Evolutionary conservation across 2,329 filamentous ascomycete species (phyloP).

Genomic region (Thelonectria olida): DNA sequence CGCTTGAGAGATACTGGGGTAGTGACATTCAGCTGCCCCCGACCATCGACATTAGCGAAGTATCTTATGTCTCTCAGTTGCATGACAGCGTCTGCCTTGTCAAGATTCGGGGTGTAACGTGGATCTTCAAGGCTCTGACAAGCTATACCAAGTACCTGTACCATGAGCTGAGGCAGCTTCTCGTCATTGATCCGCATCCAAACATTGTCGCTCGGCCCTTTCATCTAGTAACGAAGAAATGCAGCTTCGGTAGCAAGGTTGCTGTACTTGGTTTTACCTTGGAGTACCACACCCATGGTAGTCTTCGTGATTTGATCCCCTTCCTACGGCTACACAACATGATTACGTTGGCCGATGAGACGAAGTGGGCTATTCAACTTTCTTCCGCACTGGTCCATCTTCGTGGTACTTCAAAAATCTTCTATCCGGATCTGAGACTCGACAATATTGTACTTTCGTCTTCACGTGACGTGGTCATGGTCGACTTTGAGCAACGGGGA

Average conservation of each 20-base stretch:
- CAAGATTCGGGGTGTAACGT: constrained; percentile 50
- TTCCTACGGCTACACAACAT: constrained; percentile 57
- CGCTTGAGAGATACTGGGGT: constrained; percentile 56
- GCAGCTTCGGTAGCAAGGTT: constrained; percentile 64
- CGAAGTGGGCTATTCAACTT: constrained; percentile 64
- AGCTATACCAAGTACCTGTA: constrained; percentile 69
- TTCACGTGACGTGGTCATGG: constrained; percentile 59
- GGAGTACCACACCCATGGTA: constrained; percentile 62
- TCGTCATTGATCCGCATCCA: constrained; percentile 60
- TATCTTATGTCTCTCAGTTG: constrained; percentile 62
- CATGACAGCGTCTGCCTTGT: constrained; percentile 69
- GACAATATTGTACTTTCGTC: constrained; percentile 67
- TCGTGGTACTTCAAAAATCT: constrained; percentile 54
- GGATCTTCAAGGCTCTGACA: constrained; percentile 67
- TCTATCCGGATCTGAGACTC: constrained; percentile 67
- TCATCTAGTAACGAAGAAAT: constrained; percentile 65
- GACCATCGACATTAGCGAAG: constrained; percentile 57
- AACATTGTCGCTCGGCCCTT: constrained; percentile 62
- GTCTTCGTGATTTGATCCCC: constrained; percentile 64
- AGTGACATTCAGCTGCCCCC: constrained; percentile 52
- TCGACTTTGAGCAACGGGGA: constrained; percentile 71
- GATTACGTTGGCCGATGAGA: constrained; percentile 54
- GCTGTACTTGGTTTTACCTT: constrained; percentile 67
- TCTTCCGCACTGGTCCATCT: constrained; percentile 61
- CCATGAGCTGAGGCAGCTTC: constrained; percentile 66